Conservation (phyloP, 208 protist genomes). For the Polymyxa betae region DNA sequence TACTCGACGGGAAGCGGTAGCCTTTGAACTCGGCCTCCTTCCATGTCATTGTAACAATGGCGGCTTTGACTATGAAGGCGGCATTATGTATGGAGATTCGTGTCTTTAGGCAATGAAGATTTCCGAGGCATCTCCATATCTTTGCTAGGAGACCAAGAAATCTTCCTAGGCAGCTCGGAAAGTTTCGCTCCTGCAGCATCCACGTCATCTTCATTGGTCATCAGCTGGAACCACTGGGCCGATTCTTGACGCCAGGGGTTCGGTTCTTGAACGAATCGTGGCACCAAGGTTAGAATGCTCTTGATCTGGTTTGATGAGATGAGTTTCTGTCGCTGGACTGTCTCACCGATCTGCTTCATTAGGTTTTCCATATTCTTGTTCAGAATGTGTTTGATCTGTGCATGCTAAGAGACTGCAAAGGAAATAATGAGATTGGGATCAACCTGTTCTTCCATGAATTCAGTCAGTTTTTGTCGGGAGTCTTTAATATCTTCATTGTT, state of each 20-base stretch:
- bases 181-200: too few relatives aligned
- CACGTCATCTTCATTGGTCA: too few relatives aligned
- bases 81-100: too few relatives aligned
- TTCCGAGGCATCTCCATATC: too few relatives aligned
- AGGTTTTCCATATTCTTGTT: not conserved
- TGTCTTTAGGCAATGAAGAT: too few relatives aligned
- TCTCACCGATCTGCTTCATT: slow-evolving; percentile 44
- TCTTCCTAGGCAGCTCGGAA: too few relatives aligned
- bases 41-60: too few relatives aligned
- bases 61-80: too few relatives aligned
- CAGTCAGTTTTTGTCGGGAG: not conserved
- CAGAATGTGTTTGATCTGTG: slow-evolving; percentile 6
- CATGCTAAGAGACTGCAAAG: not conserved
- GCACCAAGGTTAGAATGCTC: not conserved
- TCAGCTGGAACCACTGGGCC: not conserved
- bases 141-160: too few relatives aligned
- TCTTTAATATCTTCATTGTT: not conserved
- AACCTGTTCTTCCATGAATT: not conserved
- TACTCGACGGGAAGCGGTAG: too few relatives aligned
- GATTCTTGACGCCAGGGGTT: slow-evolving; percentile 13
- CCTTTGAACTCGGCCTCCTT: too few relatives aligned
- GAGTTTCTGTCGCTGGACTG: not conserved
- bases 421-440: not conserved
- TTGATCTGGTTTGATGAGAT: slow-evolving; percentile 14
- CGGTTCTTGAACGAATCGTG: not conserved